These are phyloP conservation scores for Verticillium klebahnii DNA, from an alignment of 2,329 filamentous ascomycete genomes.

Conservation along the genomic window DNA sequence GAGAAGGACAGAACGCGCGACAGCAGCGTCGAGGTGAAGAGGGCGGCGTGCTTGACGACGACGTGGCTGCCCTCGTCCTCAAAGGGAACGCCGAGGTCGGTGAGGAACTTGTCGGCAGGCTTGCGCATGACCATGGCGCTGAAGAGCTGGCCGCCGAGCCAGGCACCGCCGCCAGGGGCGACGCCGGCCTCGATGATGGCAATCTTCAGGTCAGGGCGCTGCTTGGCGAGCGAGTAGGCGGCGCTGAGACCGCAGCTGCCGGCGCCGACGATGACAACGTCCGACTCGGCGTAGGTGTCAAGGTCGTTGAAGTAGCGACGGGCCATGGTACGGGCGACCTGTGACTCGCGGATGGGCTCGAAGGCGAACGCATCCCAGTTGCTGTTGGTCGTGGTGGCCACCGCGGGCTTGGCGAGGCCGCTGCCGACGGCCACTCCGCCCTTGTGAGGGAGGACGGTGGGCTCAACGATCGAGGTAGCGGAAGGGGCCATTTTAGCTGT, in stretches of 20 bases:
- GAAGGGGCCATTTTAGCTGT: constrained; percentile 70
- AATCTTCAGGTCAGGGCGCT: constrained; percentile 85
- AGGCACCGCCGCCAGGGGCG: constrained; percentile 82
- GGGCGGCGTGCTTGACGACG: constrained; percentile 87
- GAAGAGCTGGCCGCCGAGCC: constrained; percentile 93
- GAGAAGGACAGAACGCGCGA: constrained; percentile 78
- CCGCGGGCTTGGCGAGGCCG: constrained; percentile 40
- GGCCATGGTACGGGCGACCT: constrained; percentile 91
- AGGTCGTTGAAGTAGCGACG: constrained; percentile 89
- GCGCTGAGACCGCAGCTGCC: constrained; percentile 83
- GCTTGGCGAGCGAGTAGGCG: constrained; percentile 78
- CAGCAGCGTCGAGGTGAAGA: constrained; percentile 86
- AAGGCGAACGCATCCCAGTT: constrained; percentile 83
- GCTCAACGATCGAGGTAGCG: constrained; percentile 17
- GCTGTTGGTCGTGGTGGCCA: constrained; percentile 25
- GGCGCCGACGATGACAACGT: constrained; percentile 89
- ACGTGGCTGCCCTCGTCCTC: constrained; percentile 76
- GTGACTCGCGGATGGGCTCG: constrained; percentile 81
- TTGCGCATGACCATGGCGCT: constrained; percentile 94
- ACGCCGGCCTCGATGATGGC: constrained; percentile 87
- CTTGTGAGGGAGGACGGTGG: constrained; percentile 58
- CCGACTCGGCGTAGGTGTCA: constrained; percentile 83
- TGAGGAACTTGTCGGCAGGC: constrained; percentile 80
- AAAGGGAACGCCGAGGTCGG: constrained; percentile 75
- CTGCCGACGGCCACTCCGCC: constrained; percentile 52